Base-by-base conservation (phyloP, 352 stramenopile genomes). In the Thalassiosira mediterranea region DNA sequence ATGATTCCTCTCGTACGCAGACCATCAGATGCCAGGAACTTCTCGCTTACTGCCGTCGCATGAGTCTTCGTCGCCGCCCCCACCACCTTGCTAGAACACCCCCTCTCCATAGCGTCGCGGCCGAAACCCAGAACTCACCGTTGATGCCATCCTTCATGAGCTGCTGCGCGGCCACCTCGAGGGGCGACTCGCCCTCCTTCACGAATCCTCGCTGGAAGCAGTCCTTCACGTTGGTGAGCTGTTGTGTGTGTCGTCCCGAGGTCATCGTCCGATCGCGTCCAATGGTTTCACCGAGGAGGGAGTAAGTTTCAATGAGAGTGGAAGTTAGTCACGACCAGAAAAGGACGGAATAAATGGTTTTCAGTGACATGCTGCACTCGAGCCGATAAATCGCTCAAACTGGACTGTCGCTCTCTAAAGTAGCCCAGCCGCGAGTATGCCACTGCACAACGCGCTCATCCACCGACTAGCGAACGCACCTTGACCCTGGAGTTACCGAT, bases 401-500 rank as follows among this genome's bases (percentile, higher is more conserved):
- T n/a, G n/a, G n/a, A n/a, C n/a, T n/a, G n/a, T n/a, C n/a, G n/a
- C n/a, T n/a, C n/a, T n/a, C n/a, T n/a, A n/a, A n/a, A n/a, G n/a
- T n/a, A n/a, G n/a, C n/a, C n/a, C n/a, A n/a, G n/a, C n/a, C n/a
- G n/a, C n/a, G n/a, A n/a, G n/a, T n/a, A n/a, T n/a, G n/a, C n/a
- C n/a, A n/a, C n/a, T n/a, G n/a, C n/a, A n/a, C n/a, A n/a, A n/a
- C n/a, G n/a, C n/a, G n/a, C n/a, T n/a, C n/a, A n/a, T 13, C 34
- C 34, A 42, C 34, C 7, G 7, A 42, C 34, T 13, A 42, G 13
- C 34, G n/a, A n/a, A 42, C 76, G 58, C 69, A 92, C 86, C 86
- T 94, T 94, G 49, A 94, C 89, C 62, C 88, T 79, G 57, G 86
- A 93, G 58, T 93, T 93, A 40, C 89, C 87, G 67, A 94, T 92